These are phyloP conservation scores for Globisporangium splendens DNA, from an alignment of 352 stramenopile species.

Conservation along the genomic window DNA sequence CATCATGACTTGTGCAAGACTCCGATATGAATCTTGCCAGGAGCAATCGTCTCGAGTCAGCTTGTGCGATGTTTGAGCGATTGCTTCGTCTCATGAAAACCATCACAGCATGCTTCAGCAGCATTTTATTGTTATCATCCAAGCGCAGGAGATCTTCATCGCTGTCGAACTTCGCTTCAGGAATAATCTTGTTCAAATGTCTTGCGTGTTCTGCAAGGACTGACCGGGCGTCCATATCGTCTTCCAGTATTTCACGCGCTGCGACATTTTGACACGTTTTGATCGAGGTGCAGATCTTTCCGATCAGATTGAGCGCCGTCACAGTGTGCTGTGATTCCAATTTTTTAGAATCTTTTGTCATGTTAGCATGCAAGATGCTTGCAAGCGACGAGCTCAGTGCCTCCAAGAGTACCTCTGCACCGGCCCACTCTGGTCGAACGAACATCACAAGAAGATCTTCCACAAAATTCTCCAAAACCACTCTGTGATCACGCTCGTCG, in stretches of 20 bases:
- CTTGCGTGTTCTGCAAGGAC: constrained; percentile 54
- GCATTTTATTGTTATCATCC: constrained; percentile 12
- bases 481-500: constrained; percentile 70
- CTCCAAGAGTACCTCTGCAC: constrained; percentile 73
- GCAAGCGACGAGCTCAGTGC: constrained; percentile 62
- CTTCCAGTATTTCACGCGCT: constrained; percentile 27
- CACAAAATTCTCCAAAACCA: constrained; percentile 78
- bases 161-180: constrained; percentile 10
- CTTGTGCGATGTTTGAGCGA: constrained; percentile 23
- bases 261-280: constrained; percentile 47
- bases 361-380: constrained; percentile 55
- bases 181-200: constrained; percentile 20
- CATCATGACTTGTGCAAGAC: constrained; percentile 5
- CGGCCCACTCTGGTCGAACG: constrained; percentile 69
- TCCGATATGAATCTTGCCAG: constrained; percentile 53
- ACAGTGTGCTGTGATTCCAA: constrained; percentile 64
- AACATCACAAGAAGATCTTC: constrained; percentile 85
- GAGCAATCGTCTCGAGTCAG: constrained; percentile 53
- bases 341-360: constrained; percentile 57
- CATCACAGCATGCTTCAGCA: constrained; percentile 69
- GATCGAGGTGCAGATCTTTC: constrained; percentile 77
- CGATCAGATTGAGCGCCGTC: constrained; percentile 63
- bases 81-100: constrained; percentile 37
- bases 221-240: constrained; percentile 36
- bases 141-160: constrained; percentile 1